These are phyloP conservation scores for Chlamydomonas eustigma DNA, from an alignment of 139 green algal genomes.

Conservation along the genomic window DNA sequence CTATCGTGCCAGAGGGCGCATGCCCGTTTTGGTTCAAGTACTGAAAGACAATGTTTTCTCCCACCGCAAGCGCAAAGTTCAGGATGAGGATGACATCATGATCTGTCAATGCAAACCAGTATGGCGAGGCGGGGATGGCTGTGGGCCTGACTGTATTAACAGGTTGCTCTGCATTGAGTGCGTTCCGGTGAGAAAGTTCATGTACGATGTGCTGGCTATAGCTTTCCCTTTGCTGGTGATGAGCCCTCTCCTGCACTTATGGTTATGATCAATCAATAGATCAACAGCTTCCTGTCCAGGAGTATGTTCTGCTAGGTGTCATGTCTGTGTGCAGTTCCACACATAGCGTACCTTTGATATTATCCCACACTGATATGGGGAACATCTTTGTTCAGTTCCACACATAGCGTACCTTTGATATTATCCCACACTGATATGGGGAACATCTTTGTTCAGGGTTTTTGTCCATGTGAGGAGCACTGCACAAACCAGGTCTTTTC, in stretches of 20 bases:
- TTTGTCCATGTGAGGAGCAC: conserved; percentile 81
- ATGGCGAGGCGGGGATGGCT: conserved; percentile 61
- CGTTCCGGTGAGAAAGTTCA: conserved; percentile 47
- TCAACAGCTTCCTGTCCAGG: no score
- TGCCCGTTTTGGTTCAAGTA: conserved; percentile 79
- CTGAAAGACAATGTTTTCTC: conserved; percentile 75
- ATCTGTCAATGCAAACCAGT: conserved; percentile 83
- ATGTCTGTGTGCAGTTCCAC: no score
- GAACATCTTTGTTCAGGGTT: conserved; percentile 66
- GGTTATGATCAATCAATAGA: no score
- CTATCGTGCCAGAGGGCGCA: conserved; percentile 20
- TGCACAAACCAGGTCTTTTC: conserved; percentile 96
- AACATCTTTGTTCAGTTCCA: no score
- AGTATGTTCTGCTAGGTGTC: no score
- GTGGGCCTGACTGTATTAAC: conserved; percentile 92
- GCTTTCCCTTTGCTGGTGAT: no score
- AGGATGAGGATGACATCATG: conserved; percentile 93
- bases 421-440: no score
- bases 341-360: no score
- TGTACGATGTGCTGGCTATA: no score
- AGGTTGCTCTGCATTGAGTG: conserved; percentile 93
- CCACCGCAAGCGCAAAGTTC: conserved; percentile 65
- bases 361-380: no score
- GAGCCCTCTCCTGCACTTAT: no score
- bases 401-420: no score